phyloP scores from a whole-genome alignment of 1,284 basidiomycete genomes.

The Leccinum colubrinum region DNA sequence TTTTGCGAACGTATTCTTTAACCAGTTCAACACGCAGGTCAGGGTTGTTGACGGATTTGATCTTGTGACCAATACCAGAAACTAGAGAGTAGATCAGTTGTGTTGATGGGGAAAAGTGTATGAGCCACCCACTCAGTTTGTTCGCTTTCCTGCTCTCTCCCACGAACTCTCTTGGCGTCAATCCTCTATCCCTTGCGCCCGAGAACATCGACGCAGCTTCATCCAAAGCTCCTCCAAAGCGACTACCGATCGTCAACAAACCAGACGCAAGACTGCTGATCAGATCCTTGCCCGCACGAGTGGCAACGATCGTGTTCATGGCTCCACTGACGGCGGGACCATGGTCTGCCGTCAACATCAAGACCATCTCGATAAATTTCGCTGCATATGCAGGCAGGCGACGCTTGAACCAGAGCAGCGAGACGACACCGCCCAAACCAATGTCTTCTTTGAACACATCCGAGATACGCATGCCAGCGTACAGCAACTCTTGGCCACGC shows the following conservation, averaged over 20 bases:
- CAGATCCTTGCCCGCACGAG: constrained; percentile 97
- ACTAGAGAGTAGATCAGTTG: constrained; percentile 45
- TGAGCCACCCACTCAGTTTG: constrained; percentile 74
- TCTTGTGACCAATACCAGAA: constrained; percentile 99
- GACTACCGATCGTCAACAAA: constrained; percentile 96
- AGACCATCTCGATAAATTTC: constrained; percentile 99
- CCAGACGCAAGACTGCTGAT: constrained; percentile 96
- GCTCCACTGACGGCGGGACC: constrained; percentile 96
- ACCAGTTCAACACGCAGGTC: constrained; percentile 97
- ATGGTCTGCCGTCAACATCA: constrained; percentile 99
- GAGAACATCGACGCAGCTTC: constrained; percentile 98
- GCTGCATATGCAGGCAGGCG: constrained; percentile 82
- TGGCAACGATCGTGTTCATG: constrained; percentile 99
- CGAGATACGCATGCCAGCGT: constrained; percentile 98
- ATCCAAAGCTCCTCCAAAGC: constrained; percentile 99
- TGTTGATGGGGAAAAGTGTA: background rate
- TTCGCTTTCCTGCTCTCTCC: constrained; percentile 95
- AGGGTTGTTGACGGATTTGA: constrained; percentile 98
- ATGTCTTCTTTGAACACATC: constrained; percentile 99
- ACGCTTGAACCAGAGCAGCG: constrained; percentile 97
- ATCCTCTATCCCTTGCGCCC: constrained; percentile 83
- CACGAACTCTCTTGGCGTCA: constrained; percentile 97
- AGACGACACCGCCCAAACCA: constrained; percentile 96
- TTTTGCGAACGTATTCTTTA: constrained; percentile 93
- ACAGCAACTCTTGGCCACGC: constrained; percentile 97